Base-by-base conservation (phyloP, 2,329 filamentous ascomycete genomes). In the Ophiostoma perfectum region DNA sequence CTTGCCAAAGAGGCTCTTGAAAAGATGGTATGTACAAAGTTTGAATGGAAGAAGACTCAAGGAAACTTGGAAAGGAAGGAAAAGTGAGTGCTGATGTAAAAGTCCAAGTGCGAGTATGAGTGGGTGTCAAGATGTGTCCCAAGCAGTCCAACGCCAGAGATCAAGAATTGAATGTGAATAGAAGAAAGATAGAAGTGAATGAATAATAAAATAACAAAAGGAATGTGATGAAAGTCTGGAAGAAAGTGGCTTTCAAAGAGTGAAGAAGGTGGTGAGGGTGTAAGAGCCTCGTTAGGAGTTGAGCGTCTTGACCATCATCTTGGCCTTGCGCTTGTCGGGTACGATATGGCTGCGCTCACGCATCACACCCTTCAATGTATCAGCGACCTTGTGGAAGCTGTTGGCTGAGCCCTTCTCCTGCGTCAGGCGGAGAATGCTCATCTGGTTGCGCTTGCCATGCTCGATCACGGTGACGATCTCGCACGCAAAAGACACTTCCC, bases 331-430 rank as follows among this genome's bases (percentile, higher is more conserved):
- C 72, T 83, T 83, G 74, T 92, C 90, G 49, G 85, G 80, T 39
- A 97, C 87, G 42, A 96, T 79, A 73, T 93, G 80, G 39, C 83
- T 82, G 41, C 88, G 86, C 70, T 81, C 81, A 71, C 82, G 83
- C 76, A 96, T 87, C 16, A 92, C 85, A 27, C 85, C 82, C 72
- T 89, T 84, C 73, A 97, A 82, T 3, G 90, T 90, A 70, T 93
- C 90, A 39, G 96, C 86, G 9, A 97, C 90, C 75, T 87, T 88
- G 76, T 92, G 86, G 80, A 98, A 96, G 73, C 90, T 95, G 74
- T 90, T 95, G 49, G 92, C 93, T 1, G 94, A 93, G n/a, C 94
- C 95, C 69, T 89, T 89, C 75, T 95, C 92, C 75, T 97, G 93
- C 1, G 91, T 94, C 77, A 97, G 92, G 47, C 92, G 89, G 42